Evolutionary conservation across 495 filamentous ascomycete genomes (phyloP).

Genomic region (Penicillium roqueforti): DNA sequence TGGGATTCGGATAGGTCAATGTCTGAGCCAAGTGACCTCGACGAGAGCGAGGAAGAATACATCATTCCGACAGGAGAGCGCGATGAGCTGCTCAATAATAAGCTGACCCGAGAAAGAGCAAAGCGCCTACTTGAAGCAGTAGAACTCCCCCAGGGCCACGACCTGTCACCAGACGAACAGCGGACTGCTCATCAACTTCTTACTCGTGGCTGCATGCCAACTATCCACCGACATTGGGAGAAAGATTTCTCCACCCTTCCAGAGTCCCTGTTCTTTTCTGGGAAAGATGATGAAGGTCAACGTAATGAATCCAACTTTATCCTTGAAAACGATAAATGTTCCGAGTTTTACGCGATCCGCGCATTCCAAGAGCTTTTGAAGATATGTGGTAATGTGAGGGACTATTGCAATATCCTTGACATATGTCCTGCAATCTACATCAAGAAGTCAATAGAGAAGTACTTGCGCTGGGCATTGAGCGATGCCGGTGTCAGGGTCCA

Average conservation of each 20-base stretch:
- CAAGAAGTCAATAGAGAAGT: constrained; percentile 31
- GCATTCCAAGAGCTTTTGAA: constrained; percentile 35
- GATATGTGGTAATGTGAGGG: constrained; percentile 40
- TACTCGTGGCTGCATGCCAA: constrained; percentile 56
- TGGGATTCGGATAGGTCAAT: background rate
- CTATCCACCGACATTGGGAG: constrained; percentile 52
- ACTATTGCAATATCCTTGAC: constrained; percentile 25
- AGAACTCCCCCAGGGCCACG: constrained; percentile 27
- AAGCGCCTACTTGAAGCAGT: constrained; percentile 26
- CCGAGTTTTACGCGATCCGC: constrained; percentile 37
- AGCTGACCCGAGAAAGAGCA: constrained; percentile 29
- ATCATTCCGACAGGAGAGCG: constrained; percentile 20
- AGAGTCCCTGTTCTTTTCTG: constrained; percentile 48
- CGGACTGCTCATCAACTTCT: constrained; percentile 49
- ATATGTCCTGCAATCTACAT: constrained; percentile 30
- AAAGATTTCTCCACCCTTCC: constrained; percentile 61
- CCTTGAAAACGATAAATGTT: constrained; percentile 40
- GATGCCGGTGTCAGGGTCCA: constrained; percentile 31
- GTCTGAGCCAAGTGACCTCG: background rate
- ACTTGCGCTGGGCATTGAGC: constrained; percentile 41
- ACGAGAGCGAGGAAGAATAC: constrained; percentile 1
- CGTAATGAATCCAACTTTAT: constrained; percentile 36
- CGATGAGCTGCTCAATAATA: constrained; percentile 23
- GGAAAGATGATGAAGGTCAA: background rate
- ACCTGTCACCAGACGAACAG: constrained; percentile 48